Conservation (phyloP, 345 rosid species). For the Excoecaria cochinchinensis region DNA sequence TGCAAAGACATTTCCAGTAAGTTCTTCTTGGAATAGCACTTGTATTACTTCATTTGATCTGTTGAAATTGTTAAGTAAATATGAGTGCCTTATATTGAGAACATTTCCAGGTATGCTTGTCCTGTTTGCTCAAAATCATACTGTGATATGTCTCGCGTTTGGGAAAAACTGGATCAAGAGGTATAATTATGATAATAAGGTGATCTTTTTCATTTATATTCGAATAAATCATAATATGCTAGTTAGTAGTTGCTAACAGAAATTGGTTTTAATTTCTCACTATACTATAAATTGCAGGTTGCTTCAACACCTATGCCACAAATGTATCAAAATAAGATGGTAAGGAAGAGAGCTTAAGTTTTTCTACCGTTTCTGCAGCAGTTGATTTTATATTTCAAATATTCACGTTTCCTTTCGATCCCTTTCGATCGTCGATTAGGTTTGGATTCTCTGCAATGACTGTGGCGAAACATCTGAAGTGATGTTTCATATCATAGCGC, state of each 20-base stretch:
- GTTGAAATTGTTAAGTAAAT: neutral
- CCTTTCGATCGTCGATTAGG: conserved; percentile 25
- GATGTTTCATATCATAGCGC: conserved; percentile 43
- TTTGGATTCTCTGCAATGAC: conserved; percentile 67
- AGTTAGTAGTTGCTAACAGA: neutral
- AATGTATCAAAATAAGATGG: conserved; percentile 45
- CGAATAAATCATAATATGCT: neutral
- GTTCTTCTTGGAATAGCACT: conserved; percentile 13
- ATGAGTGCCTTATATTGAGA: neutral
- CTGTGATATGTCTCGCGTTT: conserved; percentile 49
- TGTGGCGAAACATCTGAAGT: conserved; percentile 52
- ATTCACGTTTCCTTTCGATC: neutral
- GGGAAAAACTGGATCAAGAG: conserved; percentile 51
- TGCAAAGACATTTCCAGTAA: conserved; percentile 63
- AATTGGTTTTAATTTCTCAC: neutral
- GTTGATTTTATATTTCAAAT: neutral
- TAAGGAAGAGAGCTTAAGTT: conserved; percentile 7
- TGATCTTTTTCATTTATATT: neutral
- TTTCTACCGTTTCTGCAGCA: neutral
- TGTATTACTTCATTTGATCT: neutral
- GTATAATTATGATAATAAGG: conserved; percentile 11
- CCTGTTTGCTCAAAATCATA: conserved; percentile 60
- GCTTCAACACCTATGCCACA: conserved; percentile 55
- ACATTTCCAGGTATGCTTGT: conserved; percentile 52
- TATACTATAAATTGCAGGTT: conserved; percentile 31